Conservation (phyloP, 805 yeast genomes). For the Ogataea nonfermentans region DNA sequence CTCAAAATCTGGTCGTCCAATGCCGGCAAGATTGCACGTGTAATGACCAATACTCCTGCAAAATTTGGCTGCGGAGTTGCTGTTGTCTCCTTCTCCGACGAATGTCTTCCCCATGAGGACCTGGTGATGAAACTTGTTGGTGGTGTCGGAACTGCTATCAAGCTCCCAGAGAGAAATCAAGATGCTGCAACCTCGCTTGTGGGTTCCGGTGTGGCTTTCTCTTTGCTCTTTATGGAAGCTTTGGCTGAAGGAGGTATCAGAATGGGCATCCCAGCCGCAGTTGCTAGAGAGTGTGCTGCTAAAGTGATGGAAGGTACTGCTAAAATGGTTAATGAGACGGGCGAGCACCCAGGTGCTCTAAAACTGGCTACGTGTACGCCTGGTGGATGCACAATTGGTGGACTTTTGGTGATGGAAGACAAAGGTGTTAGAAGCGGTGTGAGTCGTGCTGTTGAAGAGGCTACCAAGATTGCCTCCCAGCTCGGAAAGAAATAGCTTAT, state of each 20-base stretch:
- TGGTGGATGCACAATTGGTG: slow-evolving; percentile 97
- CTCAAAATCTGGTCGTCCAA: slow-evolving; percentile 49
- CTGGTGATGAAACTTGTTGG: slow-evolving; percentile 51
- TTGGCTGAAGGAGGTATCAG: slow-evolving; percentile 91
- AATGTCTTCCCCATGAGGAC: slow-evolving; percentile 45
- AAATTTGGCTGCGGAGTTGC: slow-evolving; percentile 93
- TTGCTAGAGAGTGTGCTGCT: slow-evolving; percentile 83
- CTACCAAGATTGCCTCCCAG: slow-evolving; percentile 73
- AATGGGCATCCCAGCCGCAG: slow-evolving; percentile 87
- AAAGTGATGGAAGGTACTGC: slow-evolving; percentile 95
- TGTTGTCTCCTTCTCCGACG: slow-evolving; percentile 70
- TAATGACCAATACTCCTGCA: slow-evolving; percentile 99
- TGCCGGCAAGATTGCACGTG: slow-evolving; percentile 58
- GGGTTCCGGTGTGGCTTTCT: slow-evolving; percentile 97
- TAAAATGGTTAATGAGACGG: slow-evolving; percentile 79
- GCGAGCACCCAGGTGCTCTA: slow-evolving; percentile 84
- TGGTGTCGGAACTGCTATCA: slow-evolving; percentile 66
- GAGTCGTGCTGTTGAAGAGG: slow-evolving; percentile 85
- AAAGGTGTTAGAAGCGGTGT: slow-evolving; percentile 84
- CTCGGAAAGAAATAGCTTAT: slow-evolving; percentile 48
- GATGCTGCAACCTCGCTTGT: slow-evolving; percentile 94
- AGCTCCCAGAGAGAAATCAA: slow-evolving; percentile 86
- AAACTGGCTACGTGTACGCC: slow-evolving; percentile 93
- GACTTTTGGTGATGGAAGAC: slow-evolving; percentile 88
- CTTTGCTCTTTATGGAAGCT: slow-evolving; percentile 84